Base-by-base conservation (phyloP, 768 basidiomycete species). In the Tulasnella sp. region DNA sequence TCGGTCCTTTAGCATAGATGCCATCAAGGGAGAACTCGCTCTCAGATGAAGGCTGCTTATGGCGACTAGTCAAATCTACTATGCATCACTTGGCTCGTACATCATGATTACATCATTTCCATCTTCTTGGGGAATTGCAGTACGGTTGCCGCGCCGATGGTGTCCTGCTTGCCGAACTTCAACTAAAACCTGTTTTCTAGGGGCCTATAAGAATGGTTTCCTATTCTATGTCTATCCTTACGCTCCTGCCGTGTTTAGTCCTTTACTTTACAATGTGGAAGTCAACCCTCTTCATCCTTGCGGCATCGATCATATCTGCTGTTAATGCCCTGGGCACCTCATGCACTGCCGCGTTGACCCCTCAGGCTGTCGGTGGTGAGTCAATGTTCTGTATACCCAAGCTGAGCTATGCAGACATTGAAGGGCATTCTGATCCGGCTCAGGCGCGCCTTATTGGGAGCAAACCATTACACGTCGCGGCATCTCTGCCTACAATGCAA, bases 381-480 rank as follows among this genome's bases (percentile, higher is more conserved):
- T 15, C 5, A 38, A n/a, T n/a, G n/a, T 15, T 15, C 34, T 38
- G 5, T 7, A 38, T 5, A 38, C 34, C 5, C 34, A 7, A 7
- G 34, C 34, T 38, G 34, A 7, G 7, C 34, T 38, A 38, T 15
- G 34, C 15, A 38, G 7, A 7, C 51, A 53, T 30, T 29, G 30
- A 19, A 21, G 51, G 19, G 26, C 51, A 19, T 13, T 7, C 34
- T 38, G 34, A 38, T 38, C 34, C 34, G n/a, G n/a, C n/a, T n/a
- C n/a, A 38, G 32, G 49, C 13, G 61, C 58, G 52, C 61, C 61
- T 17, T 47, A 58, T 49, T 63, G 61, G 61, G 51, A 59, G 47
- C 61, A 63, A 34, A 51, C 48, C 43, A 63, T 63, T 30, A 43
- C 54, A 5, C 55, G 55, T 56, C 53, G 47, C 10, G 61, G 61